A percentile compares a stretch with the other conserved stretches of the same genome.
phyloP scores from a whole-genome alignment of 495 filamentous ascomycete genomes.

The Elasticomyces elasticus region DNA sequence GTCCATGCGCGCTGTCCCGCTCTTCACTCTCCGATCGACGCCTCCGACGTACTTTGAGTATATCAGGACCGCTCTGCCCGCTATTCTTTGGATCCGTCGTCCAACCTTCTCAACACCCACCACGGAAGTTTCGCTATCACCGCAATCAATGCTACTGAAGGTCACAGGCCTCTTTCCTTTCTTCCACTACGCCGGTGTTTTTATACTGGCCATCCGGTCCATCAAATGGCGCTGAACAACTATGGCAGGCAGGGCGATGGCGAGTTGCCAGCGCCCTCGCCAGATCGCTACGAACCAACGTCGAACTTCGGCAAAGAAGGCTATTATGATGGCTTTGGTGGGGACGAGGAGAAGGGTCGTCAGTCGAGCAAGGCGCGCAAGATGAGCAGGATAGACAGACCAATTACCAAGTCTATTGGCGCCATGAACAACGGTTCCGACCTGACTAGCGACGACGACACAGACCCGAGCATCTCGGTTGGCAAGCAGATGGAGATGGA shows the following conservation, averaged over 20 bases:
- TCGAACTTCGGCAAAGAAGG: conserved; percentile 9
- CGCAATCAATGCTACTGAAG: conserved; percentile 37
- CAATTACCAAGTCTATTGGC: conserved; percentile 13
- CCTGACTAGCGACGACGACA: conserved; percentile 29
- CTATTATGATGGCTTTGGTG: conserved; percentile 17
- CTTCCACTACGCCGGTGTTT: conserved; percentile 30
- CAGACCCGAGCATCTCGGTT: conserved; percentile 39
- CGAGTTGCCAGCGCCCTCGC: background rate
- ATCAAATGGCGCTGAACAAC: conserved; percentile 44
- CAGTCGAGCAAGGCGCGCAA: conserved; percentile 12
- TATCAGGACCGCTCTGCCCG: background rate
- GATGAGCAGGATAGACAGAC: conserved; percentile 27
- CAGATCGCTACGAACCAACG: background rate
- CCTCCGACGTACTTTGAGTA: background rate
- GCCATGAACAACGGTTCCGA: background rate
- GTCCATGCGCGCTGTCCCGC: background rate
- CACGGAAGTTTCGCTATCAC: background rate
- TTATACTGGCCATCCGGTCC: conserved; percentile 33
- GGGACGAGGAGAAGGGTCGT: conserved; percentile 20
- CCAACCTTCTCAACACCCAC: background rate
- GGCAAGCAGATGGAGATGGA: conserved; percentile 71
- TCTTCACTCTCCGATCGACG: background rate
- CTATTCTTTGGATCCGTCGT: background rate
- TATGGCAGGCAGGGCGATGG: background rate
- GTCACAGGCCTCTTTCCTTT: conserved; percentile 28